Base-by-base conservation (phyloP, 805 yeast species). In the Debaryomyces hansenii region DNA sequence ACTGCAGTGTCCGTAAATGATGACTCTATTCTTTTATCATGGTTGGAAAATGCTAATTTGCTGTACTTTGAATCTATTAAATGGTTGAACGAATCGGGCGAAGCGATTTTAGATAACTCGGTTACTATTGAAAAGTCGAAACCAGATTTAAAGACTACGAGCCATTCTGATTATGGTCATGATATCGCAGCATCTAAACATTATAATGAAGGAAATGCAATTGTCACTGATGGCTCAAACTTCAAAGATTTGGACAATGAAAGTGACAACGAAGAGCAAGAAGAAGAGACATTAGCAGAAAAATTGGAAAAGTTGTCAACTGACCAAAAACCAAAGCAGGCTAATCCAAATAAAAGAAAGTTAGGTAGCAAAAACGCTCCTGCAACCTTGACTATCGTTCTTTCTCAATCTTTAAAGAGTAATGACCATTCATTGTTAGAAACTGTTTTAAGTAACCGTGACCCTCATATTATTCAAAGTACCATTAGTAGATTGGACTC, bases 371-470 rank as follows among this genome's bases (percentile, higher is more conserved):
- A 82, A 7, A 80, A 87, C 4, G 96, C 94, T 42, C 62, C 73
- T 11, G 62, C 66, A 0, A 82, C 96, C 1, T 79, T 91, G 49
- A 82, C 96, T 1, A 83, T 87, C 1, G 81, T 94, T n/a, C 74
- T 94, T 38, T 75, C 91, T 11, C 99, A 94, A 69, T 92, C 99
- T 0, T 75, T 94, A 51, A 84, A 82, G 57, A 84, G 95, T 16
- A 88, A 87, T 58, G 99, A 94, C 63, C 90, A 84, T 57, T 72
- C 94, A 8, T 72, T 94, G 46, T 74, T 94, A 51, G 98, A 94
- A 64, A 82, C 89, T 2, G 96, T 96, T 10, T 74, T 94, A 52
- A 66, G 67, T 48, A 79, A 79, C 54, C 70, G 74, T 40, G 84
- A 80, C 53, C 78, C 79, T 41, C 62, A 58, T 5, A 67, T 78